Percentiles rank a stretch among this genome's conserved stretches.
These are phyloP conservation scores for Mycena kentingensis DNA, from an alignment of 768 basidiomycete species.

Conservation along the genomic window DNA sequence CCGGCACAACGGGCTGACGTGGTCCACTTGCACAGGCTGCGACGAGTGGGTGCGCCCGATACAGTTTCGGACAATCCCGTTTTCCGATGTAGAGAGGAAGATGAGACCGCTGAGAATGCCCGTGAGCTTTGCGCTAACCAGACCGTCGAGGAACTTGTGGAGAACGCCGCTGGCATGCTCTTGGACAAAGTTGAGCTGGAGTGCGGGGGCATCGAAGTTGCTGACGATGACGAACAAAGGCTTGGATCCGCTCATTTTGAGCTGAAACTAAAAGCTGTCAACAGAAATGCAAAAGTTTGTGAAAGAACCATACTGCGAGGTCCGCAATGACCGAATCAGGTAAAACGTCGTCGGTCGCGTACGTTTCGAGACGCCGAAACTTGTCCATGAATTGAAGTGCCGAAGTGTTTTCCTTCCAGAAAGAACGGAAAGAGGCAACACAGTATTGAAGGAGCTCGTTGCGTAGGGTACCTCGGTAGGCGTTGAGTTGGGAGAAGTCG, in stretches of 20 bases:
- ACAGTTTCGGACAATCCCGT: neutral
- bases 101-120: neutral
- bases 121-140: neutral
- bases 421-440: neutral
- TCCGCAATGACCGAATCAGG: too few relatives aligned
- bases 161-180: neutral
- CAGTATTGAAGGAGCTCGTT: neutral
- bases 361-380: too few relatives aligned
- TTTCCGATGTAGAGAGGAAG: neutral
- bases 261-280: neutral
- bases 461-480: neutral
- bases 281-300: neutral
- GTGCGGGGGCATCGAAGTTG: neutral
- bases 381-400: neutral
- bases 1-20: neutral
- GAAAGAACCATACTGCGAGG: neutral
- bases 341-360: too few relatives aligned
- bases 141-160: neutral
- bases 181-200: neutral
- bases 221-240: neutral
- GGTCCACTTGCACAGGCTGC: neutral
- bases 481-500: neutral
- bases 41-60: too few relatives aligned
- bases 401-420: neutral
- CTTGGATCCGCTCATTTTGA: neutral